Conservation (phyloP, 495 filamentous ascomycete genomes). For the Gamarada debralockiae region DNA sequence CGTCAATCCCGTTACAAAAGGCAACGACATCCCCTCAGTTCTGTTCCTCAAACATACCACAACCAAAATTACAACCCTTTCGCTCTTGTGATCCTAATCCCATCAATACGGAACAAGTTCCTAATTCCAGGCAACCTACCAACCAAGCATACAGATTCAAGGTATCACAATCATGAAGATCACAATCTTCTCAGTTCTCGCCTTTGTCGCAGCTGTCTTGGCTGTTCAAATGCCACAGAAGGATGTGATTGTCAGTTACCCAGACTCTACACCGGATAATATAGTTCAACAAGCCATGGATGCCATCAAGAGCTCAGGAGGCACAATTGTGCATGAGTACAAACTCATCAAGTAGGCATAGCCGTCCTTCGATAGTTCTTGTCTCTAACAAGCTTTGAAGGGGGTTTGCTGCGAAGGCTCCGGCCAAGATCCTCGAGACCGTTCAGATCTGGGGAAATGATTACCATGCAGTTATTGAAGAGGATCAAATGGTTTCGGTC, state of each 20-base stretch:
- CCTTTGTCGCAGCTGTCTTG: conserved; percentile 48
- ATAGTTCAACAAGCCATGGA: conserved; percentile 67
- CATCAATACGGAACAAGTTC: too few species aligned
- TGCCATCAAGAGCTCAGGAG: conserved; percentile 62
- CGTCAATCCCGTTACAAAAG: too few species aligned
- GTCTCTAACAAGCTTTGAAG: conserved; percentile 35
- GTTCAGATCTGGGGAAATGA: conserved; percentile 62
- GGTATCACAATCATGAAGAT: conserved; percentile 51
- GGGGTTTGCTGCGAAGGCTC: conserved; percentile 73
- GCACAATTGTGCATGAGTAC: conserved; percentile 54
- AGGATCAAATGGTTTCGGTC: conserved; percentile 58
- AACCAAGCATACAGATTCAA: too few species aligned
- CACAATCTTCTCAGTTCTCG: conserved; percentile 44
- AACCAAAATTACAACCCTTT: too few species aligned
- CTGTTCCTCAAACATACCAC: too few species aligned
- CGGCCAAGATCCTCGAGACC: conserved; percentile 61
- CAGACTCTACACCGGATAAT: conserved; percentile 63
- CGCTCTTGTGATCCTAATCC: too few species aligned
- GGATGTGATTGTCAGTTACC: conserved; percentile 75
- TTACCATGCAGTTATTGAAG: conserved; percentile 69
- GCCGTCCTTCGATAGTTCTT: conserved; percentile 14
- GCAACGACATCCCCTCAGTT: too few species aligned
- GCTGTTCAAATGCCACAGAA: conserved; percentile 58
- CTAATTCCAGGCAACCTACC: too few species aligned
- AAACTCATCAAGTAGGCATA: conserved; percentile 49